phyloP scores from a whole-genome alignment of 148 eudicot genomes.

The Arctostaphylos glauca region DNA sequence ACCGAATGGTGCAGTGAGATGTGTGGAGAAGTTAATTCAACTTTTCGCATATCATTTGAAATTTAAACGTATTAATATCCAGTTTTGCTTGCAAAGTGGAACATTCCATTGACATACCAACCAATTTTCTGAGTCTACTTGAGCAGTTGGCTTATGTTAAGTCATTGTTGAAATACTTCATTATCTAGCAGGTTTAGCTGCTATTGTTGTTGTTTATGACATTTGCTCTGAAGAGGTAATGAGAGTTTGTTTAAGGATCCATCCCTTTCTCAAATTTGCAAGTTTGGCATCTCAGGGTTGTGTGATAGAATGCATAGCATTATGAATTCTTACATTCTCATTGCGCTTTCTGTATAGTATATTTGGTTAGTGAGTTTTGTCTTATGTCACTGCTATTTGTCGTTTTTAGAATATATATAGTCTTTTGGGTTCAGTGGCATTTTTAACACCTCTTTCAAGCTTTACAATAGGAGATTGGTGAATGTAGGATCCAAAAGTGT shows the following conservation, averaged over 20 bases:
- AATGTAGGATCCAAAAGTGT: no score
- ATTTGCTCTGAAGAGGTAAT: not conserved
- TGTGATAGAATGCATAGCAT: not conserved
- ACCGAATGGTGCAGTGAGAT: no score
- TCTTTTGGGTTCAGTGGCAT: no score
- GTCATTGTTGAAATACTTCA: not conserved
- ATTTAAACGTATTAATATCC: not conserved
- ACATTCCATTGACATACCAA: not conserved
- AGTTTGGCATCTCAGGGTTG: not conserved
- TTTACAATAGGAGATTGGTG: no score
- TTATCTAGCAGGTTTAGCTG: not conserved
- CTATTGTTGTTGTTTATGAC: not conserved
- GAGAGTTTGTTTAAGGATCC: not conserved
- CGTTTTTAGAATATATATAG: no score
- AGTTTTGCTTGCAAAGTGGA: not conserved
- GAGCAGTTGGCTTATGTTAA: not conserved
- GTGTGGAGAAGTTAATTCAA: no score
- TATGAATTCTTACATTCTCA: not conserved
- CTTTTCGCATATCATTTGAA: not conserved
- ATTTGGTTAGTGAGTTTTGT: no score
- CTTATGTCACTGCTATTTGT: no score
- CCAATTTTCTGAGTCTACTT: not conserved
- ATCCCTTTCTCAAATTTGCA: not conserved
- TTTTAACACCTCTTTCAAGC: no score
- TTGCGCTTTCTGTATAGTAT: not conserved